Evolutionary conservation across 2,329 filamentous ascomycete species (phyloP), one percentile per base, ranked within the genome.

Genomic region (Fusarium brevicatenulatum): DNA sequence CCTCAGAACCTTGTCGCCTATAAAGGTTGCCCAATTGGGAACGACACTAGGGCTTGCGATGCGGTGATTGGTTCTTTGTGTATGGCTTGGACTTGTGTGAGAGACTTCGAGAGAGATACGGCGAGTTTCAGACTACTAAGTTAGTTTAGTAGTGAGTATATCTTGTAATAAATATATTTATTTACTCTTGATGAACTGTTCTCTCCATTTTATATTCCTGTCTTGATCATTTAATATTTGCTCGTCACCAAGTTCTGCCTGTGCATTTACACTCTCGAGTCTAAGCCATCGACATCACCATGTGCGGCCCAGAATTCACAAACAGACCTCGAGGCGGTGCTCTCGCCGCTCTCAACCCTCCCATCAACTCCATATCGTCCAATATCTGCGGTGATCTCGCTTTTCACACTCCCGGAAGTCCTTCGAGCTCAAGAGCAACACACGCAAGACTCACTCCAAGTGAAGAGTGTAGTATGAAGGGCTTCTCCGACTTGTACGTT

Each of bases 231-330:
- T 36, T 23, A 1, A 13, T 49, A 10, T 46, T n/a, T 25, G 9
- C 25, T 40, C n/a, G 13, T 47, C 46, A n/a, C 40, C 25, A 25
- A 30, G 7, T 28, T 28, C 3, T 13, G 9, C 2, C 19, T 19
- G n/a, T 4, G 25, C 46, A 36, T 54, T 16, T 40, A 53, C 19
- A 23, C 28, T n/a, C 19, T 21, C 6, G 19, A 39, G 37, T 39
- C n/a, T 9, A 37, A 39, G 25, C 9, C 30, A 39, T 9, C n/a
- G 19, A 34, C 23, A 42, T 36, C 43, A 87, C 18, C 43, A 87
- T 87, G 85, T 87, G 85, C 68, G 85, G 85, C 47, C 81, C 82
- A 9, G 81, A 86, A 55, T 81, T 73, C 62, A 80, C 81, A 16
- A 80, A 82, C 63, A 77, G 81, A 52, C 83, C 84, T 15, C 80